Conservation (phyloP, 2,329 filamentous ascomycete genomes). For the Penicillium sp. region DNA sequence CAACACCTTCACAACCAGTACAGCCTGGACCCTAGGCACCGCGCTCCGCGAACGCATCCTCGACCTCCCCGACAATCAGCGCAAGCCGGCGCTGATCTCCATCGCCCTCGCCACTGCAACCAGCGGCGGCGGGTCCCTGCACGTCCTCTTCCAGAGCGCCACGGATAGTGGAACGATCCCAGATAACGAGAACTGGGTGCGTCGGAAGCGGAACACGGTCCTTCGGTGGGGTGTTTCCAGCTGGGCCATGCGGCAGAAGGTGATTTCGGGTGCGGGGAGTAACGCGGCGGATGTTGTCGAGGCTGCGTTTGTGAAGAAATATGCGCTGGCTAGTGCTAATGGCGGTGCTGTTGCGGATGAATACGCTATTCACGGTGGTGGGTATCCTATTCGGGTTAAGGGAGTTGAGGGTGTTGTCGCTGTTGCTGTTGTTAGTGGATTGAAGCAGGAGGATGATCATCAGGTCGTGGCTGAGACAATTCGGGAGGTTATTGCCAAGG, state of each 20-base stretch:
- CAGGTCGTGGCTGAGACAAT: slow-evolving; percentile 70
- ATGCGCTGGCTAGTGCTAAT: slow-evolving; percentile 56
- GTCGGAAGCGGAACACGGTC: slow-evolving; percentile 69
- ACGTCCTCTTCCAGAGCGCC: slow-evolving; percentile 68
- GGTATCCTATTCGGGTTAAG: slow-evolving; percentile 67
- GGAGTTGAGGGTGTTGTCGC: slow-evolving; percentile 75
- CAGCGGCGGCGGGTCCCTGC: slow-evolving; percentile 36
- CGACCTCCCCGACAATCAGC: slow-evolving; percentile 29
- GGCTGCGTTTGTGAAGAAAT: slow-evolving; percentile 62
- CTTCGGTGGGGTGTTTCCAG: slow-evolving; percentile 68
- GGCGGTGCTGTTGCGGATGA: slow-evolving; percentile 48
- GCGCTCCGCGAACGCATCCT: slow-evolving; percentile 40
- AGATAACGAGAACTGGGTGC: slow-evolving; percentile 70
- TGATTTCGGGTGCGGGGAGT: slow-evolving; percentile 28
- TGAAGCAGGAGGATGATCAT: slow-evolving; percentile 77
- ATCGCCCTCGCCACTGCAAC: slow-evolving; percentile 33
- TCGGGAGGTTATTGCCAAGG: slow-evolving; percentile 46
- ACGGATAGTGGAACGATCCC: slow-evolving; percentile 66
- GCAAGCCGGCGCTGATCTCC: slow-evolving; percentile 42
- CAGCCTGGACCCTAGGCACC: slow-evolving; percentile 40
- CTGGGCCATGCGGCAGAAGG: slow-evolving; percentile 71
- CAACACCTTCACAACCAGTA: slow-evolving; percentile 38
- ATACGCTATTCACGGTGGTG: slow-evolving; percentile 78
- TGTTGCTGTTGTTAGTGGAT: slow-evolving; percentile 71
- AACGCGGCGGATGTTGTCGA: slow-evolving; percentile 54